Evolutionary conservation across 176 grass and related monocot species (phyloP).

Genomic region (Raddia guianensis): DNA sequence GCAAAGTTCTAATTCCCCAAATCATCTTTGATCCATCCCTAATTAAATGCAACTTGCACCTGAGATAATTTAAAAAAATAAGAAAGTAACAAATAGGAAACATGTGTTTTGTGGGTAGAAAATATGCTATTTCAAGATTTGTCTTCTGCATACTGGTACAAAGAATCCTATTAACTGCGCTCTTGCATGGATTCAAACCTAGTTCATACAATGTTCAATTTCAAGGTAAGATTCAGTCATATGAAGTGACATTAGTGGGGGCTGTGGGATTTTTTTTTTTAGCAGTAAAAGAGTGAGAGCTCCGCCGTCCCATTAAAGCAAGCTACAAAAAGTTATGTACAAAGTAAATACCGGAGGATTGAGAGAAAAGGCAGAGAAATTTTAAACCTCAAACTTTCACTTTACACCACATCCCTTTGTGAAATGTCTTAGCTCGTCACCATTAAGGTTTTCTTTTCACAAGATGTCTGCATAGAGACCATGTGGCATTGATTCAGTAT

Average conservation of each 20-base stretch:
- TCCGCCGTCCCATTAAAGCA: too few relatives aligned
- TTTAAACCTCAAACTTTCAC: neutral
- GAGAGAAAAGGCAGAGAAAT: neutral
- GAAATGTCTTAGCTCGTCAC: neutral
- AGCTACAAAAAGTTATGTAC: too few relatives aligned
- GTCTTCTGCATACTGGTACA: neutral
- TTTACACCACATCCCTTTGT: neutral
- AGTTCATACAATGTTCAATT: neutral
- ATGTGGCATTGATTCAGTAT: neutral
- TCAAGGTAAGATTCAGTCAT: neutral
- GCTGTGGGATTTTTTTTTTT: too few relatives aligned
- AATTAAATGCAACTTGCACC: conserved; percentile 18
- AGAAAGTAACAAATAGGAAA: neutral
- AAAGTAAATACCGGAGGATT: too few relatives aligned
- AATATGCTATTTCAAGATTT: conserved; percentile 17
- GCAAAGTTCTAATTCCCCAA: conserved; percentile 19
- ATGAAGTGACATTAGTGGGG: neutral
- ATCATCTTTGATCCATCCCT: neutral
- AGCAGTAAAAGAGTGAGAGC: too few relatives aligned
- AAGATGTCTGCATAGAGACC: neutral
- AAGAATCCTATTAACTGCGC: neutral
- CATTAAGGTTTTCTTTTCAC: neutral
- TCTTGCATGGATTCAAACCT: neutral
- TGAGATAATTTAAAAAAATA: conserved; percentile 18
- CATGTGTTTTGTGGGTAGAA: neutral